phyloP scores from a whole-genome alignment of 345 rosid species.

The Citropsis articulata region DNA sequence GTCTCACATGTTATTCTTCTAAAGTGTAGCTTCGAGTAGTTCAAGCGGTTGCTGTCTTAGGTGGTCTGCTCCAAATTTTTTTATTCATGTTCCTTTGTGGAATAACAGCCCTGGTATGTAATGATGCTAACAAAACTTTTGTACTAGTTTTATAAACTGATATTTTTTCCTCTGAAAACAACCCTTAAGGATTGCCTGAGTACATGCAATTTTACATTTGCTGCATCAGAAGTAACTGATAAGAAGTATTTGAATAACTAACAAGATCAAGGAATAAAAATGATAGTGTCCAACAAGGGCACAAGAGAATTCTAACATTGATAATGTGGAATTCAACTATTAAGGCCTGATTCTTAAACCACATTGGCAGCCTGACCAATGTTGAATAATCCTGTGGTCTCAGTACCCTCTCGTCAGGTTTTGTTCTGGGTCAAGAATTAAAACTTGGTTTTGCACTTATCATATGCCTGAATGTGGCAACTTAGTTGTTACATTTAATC shows the following conservation, averaged over 20 bases:
- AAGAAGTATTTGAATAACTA: neutral
- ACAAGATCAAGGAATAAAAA: neutral
- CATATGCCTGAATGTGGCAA: neutral
- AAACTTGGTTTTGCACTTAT: neutral
- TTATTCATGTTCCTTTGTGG: conserved; percentile 93
- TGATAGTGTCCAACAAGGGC: neutral
- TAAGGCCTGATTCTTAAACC: neutral
- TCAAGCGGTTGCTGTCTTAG: conserved; percentile 86
- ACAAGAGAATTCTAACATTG: neutral
- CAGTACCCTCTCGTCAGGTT: neutral
- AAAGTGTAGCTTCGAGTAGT: conserved; percentile 83
- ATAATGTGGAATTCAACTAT: neutral
- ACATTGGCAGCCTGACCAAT: neutral
- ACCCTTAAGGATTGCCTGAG: neutral
- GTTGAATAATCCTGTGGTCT: neutral
- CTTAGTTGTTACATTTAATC: neutral
- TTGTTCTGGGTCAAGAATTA: neutral
- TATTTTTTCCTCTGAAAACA: neutral
- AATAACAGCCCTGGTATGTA: conserved; percentile 71
- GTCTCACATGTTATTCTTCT: conserved; percentile 15
- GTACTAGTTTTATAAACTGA: neutral
- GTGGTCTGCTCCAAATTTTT: conserved; percentile 87
- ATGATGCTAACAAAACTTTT: neutral
- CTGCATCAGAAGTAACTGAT: neutral
- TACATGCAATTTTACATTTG: neutral